Conservation (phyloP, 225 moss, liverwort and hornwort species). For the Thuidium tamariscinum region DNA sequence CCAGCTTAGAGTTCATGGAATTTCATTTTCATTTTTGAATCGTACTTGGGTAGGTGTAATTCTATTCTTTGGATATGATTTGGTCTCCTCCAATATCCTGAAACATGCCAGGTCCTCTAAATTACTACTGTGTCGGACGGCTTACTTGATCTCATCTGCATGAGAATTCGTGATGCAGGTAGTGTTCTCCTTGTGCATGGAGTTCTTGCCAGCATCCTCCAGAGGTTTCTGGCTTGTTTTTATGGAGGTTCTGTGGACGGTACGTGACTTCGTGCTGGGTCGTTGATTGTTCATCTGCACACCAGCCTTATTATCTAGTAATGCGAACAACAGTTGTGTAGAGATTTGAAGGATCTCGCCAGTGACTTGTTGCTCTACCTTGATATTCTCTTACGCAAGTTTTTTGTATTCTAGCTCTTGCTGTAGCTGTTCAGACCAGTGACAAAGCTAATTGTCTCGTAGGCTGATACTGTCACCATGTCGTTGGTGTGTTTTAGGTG, state of each 20-base stretch:
- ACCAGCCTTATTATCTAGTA: background rate
- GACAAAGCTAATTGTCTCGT: background rate
- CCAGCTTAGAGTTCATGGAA: background rate
- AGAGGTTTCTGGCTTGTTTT: slow-evolving; percentile 99
- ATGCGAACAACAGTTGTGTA: background rate
- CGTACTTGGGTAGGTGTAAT: background rate
- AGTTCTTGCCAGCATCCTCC: slow-evolving; percentile 71
- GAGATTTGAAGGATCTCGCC: background rate
- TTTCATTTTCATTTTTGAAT: background rate
- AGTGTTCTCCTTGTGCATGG: slow-evolving; percentile 84
- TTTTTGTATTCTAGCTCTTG: background rate
- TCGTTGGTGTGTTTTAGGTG: slow-evolving; percentile 26
- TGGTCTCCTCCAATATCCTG: background rate
- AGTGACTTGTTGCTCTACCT: background rate
- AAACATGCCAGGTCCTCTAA: background rate
- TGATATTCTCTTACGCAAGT: background rate
- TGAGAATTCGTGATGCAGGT: slow-evolving; percentile 39
- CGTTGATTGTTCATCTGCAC: background rate
- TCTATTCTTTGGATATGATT: background rate
- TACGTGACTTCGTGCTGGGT: slow-evolving; percentile 8
- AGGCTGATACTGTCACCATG: background rate
- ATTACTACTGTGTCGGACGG: background rate
- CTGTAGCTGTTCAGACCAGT: background rate
- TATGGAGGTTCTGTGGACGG: slow-evolving; percentile 92
- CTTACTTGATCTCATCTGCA: background rate